Evolutionary conservation across 2,329 filamentous ascomycete genomes (phyloP), one percentile per base, ranked within the genome.

Genomic region (Nigrospora osmanthi): DNA sequence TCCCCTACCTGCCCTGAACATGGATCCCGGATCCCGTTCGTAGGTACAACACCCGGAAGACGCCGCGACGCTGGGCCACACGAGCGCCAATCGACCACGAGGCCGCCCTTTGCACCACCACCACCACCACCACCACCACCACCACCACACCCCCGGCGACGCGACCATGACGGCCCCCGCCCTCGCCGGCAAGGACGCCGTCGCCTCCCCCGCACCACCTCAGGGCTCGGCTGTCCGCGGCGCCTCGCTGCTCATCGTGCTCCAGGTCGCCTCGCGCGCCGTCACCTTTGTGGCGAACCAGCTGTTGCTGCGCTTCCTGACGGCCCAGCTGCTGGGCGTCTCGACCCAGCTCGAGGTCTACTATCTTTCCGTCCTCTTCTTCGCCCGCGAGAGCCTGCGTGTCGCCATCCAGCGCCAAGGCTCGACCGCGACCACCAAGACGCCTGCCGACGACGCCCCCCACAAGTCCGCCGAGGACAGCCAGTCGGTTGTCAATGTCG

Each of bases 271-370:
- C 38, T 96, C 91, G n/a, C 85, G 91, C 48, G 82, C 84, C 44
- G 71, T 95, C 51, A 97, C 91, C 19, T 98, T 98, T 66, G 66
- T 85, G 53, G 86, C 93, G 60, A 98, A 97, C 67, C 91, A 98
- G 64, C 64, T 95, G 34, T 78, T 98, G 30, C 76, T 98, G 9
- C 87, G 91, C 33, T 91, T 87, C 61, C 71, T 97, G 38, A 95
- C 89, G 1, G 90, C 93, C 0, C 78, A 85, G 47, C 75, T 94
- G 0, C 77, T 98, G 1, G 93, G 91, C 6, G 74, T 95, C 6
- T 85, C 90, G 2, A 85, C 90, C 0, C 93, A 96, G 63, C 76
- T 98, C 3, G 93, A 98, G 57, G 81, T 97, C 1, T 96, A 90
- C 63, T 90, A 91, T 48, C 85, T 95, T 38, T 89, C 89, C 0